A percentile compares a stretch with the other conserved stretches of the same genome.
Evolutionary conservation across 2,329 filamentous ascomycete species (phyloP).

Genomic region (Phialophora verrucosa): DNA sequence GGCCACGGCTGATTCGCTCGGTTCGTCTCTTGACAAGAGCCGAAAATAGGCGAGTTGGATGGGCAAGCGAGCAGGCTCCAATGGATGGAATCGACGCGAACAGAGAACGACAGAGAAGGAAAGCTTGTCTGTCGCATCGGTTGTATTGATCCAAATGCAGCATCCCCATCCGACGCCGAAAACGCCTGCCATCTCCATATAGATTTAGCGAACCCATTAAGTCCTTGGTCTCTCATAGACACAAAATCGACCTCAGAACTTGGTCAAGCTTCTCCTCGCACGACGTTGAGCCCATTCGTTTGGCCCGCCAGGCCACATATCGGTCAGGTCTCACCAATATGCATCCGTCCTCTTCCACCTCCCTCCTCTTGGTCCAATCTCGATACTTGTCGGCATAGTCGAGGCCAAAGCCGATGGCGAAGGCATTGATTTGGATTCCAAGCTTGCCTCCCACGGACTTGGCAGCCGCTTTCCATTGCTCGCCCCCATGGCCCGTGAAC

Average conservation of each 20-base stretch:
- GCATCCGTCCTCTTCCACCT: slow-evolving; percentile 63
- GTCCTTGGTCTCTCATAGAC: neutral
- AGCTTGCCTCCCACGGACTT: slow-evolving; percentile 46
- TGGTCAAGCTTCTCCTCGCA: slow-evolving; percentile 37
- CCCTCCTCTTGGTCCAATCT: slow-evolving; percentile 61
- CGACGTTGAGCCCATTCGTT: neutral
- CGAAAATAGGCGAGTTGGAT: slow-evolving; percentile 4
- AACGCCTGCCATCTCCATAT: neutral
- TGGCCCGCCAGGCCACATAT: slow-evolving; percentile 61
- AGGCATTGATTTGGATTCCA: slow-evolving; percentile 55
- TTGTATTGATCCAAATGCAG: neutral
- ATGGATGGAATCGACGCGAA: neutral
- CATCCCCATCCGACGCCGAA: neutral
- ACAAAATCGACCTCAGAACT: slow-evolving; percentile 38
- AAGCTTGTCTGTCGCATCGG: slow-evolving; percentile 8
- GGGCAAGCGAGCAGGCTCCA: neutral
- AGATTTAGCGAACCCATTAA: neutral
- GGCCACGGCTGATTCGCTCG: neutral
- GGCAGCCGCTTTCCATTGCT: slow-evolving; percentile 60
- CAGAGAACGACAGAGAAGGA: neutral
- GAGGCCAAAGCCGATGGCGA: slow-evolving; percentile 62
- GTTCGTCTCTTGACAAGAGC: neutral
- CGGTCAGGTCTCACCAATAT: slow-evolving; percentile 65
- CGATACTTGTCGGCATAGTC: slow-evolving; percentile 68
- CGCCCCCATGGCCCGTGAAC: slow-evolving; percentile 61